These are phyloP conservation scores for Torulaspora indica DNA, from an alignment of 805 yeast genomes.

Conservation along the genomic window DNA sequence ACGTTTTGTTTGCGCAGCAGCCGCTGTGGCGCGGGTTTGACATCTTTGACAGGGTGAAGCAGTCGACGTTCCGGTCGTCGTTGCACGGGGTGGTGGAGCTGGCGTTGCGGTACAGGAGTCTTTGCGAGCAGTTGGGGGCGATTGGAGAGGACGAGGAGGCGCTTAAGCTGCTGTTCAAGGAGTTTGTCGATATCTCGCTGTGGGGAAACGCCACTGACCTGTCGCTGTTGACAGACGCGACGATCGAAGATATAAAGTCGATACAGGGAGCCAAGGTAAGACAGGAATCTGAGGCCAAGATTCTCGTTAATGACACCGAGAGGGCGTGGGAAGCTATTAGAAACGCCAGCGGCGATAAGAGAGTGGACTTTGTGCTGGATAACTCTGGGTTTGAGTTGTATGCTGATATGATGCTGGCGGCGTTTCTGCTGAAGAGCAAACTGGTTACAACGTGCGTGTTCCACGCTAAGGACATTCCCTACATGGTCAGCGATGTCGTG, in stretches of 20 bases:
- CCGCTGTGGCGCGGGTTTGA: constrained; percentile 52
- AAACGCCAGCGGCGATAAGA: constrained; percentile 21
- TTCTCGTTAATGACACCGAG: constrained; percentile 69
- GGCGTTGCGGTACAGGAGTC: constrained; percentile 55
- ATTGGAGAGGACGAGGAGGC: constrained; percentile 33
- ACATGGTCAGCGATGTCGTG: constrained; percentile 97
- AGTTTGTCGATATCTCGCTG: constrained; percentile 78
- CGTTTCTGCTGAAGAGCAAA: constrained; percentile 67
- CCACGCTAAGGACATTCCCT: constrained; percentile 88
- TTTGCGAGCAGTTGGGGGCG: constrained; percentile 33
- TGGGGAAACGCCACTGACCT: constrained; percentile 99
- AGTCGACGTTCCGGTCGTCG: constrained; percentile 69
- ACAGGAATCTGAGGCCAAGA: constrained; percentile 71
- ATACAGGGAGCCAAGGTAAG: constrained; percentile 89
- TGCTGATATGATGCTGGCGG: constrained; percentile 67
- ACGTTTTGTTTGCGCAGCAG: constrained; percentile 41
- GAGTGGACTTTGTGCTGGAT: constrained; percentile 82
- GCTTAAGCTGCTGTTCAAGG: constrained; percentile 61
- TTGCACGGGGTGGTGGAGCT: constrained; percentile 74
- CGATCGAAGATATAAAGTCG: constrained; percentile 81
- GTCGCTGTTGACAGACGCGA: constrained; percentile 82
- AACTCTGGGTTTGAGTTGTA: constrained; percentile 94
- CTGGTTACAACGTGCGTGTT: constrained; percentile 60
- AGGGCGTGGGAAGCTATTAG: constrained; percentile 53
- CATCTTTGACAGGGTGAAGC: constrained; percentile 65